Conservation (phyloP, 306 rosid genomes). For the Castanea mollissima region DNA sequence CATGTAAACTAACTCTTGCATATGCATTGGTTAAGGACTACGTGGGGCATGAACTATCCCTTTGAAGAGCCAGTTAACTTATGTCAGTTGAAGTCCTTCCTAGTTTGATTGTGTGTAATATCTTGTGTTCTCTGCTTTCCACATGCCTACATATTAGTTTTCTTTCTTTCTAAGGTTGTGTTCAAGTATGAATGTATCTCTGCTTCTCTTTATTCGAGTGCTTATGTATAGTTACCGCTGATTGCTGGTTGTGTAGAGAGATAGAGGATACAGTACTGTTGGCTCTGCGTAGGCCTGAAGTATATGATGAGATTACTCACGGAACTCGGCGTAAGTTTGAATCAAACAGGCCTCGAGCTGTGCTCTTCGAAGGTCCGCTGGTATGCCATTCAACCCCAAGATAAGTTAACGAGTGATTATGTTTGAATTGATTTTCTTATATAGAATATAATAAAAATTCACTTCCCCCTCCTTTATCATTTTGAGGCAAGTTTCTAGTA, state of each 20-base stretch:
- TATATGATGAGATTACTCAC: constrained; percentile 83
- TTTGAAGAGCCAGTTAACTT: constrained; percentile 1
- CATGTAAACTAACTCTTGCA: neutral
- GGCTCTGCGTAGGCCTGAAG: constrained; percentile 81
- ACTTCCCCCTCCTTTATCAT: neutral
- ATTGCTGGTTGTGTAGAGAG: constrained; percentile 45
- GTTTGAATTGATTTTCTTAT: neutral
- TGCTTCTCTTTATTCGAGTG: neutral
- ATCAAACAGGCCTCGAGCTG: constrained; percentile 89
- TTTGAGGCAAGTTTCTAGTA: neutral
- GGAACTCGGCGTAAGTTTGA: constrained; percentile 81
- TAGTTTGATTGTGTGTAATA: neutral
- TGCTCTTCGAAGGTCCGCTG: constrained; percentile 96
- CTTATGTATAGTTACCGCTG: neutral
- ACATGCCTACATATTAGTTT: too few relatives aligned
- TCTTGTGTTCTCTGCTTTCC: neutral
- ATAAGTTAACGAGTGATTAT: neutral
- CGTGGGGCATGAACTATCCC: neutral
- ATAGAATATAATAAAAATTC: neutral
- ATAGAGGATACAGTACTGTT: constrained; percentile 82
- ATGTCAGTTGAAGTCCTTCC: neutral
- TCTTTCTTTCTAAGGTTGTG: neutral
- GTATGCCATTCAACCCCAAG: constrained; percentile 28
- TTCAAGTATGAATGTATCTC: constrained; percentile 5
- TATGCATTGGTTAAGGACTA: neutral